Evolutionary conservation across 225 moss, liverwort and hornwort species (phyloP).

Genomic region (Bryoerythrophyllum caledonicum): DNA sequence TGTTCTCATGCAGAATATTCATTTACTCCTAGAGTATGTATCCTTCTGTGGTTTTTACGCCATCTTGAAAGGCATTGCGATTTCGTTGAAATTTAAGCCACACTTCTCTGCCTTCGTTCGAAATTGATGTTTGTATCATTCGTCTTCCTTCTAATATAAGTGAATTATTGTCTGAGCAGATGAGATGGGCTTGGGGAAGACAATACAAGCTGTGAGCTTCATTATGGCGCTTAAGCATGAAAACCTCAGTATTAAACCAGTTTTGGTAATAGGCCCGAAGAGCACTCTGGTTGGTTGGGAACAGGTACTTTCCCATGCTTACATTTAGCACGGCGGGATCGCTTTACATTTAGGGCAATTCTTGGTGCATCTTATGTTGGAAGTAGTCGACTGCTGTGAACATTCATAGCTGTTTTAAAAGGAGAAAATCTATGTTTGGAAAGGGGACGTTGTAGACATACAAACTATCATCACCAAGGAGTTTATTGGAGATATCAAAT

Average conservation of each 20-base stretch:
- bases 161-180: conserved; percentile 51
- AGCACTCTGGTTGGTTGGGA: conserved; percentile 87
- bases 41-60: conserved; percentile 4
- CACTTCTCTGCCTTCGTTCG: not conserved
- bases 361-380: conserved; percentile 1
- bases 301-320: conserved; percentile 51
- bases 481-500: not conserved
- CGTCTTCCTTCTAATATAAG: conserved; percentile 18
- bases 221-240: conserved; percentile 77
- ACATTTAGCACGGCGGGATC: not conserved
- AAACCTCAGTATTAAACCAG: conserved; percentile 63
- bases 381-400: conserved; percentile 10
- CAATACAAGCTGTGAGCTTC: conserved; percentile 76
- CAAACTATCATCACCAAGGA: not conserved
- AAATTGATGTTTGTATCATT: conserved; percentile 19
- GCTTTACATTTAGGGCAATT: conserved; percentile 5
- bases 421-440: not conserved
- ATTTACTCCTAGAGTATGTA: not conserved
- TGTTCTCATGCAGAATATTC: conserved; percentile 2
- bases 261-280: conserved; percentile 83
- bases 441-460: not conserved
- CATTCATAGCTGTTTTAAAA: conserved; percentile 10
- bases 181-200: conserved; percentile 97
- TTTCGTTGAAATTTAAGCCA: not conserved
- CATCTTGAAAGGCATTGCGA: conserved; percentile 10